Base-by-base conservation (phyloP, 257 asterid genomes). In the Solanum appendiculatum region DNA sequence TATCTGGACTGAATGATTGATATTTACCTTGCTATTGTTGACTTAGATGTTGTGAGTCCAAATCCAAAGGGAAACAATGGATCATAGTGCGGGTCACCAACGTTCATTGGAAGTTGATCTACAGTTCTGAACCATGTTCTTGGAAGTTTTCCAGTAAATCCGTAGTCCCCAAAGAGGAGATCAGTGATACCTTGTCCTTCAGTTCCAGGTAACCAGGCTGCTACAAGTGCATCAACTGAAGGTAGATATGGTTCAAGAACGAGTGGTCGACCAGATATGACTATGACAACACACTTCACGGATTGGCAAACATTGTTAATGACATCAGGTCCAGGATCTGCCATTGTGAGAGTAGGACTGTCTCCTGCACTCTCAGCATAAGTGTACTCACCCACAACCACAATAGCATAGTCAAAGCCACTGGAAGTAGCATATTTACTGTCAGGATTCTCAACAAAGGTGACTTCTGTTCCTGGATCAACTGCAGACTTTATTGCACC, bases 141-240 rank as follows among this genome's bases (percentile, higher is more conserved):
- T 3, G 98, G 83, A 56, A 96, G 97, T 86, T 89, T 92, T 73
- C 98, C 98, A 4, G 92, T 92, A 70, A 96, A 94, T 42, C 89
- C 90, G 36, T 89, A 92, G 90, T 96, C 98, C 18, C 98, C 98
- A 86, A 94, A 96, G 82, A 96, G 95, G 88, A 93, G 93, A 88
- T 96, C 98, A 7, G 94, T 91, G 93, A 96, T 95, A 1, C 98
- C 98, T 87, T 88, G 95, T 29, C 98, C 98, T 94, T 96, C 98
- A 58, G 91, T 92, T 60, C 98, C 98, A 7, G 98, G 98, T 66
- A 95, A 83, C 98, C 98, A 96, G 31, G 98, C 98, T 42, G 98
- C 97, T 63, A 96, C 94, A 40, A 94, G 94, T 87, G 96, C 98
- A 82, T 93, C 95, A 3, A 94, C 92, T 15, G 85, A 73, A 11